Evolutionary conservation across 106 monocot genomes (phyloP).

Genomic region (Apostasia ramifera): DNA sequence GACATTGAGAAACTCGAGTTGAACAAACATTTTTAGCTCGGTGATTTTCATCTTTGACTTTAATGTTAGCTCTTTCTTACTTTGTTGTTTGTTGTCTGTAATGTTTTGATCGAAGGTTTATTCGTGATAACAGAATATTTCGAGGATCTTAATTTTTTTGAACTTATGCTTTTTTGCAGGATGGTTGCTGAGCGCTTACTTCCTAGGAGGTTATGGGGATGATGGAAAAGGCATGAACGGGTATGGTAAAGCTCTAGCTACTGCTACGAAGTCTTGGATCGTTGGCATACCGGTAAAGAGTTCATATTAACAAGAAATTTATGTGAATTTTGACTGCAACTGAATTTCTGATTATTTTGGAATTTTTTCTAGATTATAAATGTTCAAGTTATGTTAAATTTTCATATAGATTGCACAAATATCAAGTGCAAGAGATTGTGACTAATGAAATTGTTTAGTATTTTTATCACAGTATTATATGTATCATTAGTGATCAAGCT

Average conservation of each 20-base stretch:
- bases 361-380: too few species aligned
- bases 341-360: too few species aligned
- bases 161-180: constrained; percentile 21
- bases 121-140: too few species aligned
- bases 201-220: constrained; percentile 45
- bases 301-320: background rate
- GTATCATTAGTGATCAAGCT: too few species aligned
- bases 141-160: background rate
- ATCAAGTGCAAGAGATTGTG: too few species aligned
- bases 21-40: too few species aligned
- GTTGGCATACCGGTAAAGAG: constrained; percentile 69
- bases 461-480: too few species aligned
- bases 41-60: background rate
- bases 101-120: background rate
- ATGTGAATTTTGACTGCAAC: too few species aligned
- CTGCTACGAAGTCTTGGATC: constrained; percentile 62
- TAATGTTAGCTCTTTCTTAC: background rate
- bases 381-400: too few species aligned
- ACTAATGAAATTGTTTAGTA: too few species aligned
- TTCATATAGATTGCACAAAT: too few species aligned
- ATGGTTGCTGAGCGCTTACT: constrained; percentile 54
- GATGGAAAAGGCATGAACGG: constrained; percentile 58
- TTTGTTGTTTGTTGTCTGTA: background rate
- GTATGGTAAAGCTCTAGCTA: constrained; percentile 18
- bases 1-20: too few species aligned